Base-by-base conservation (phyloP, 2,329 filamentous ascomycete species). In the Colletotrichum chrysophilum region DNA sequence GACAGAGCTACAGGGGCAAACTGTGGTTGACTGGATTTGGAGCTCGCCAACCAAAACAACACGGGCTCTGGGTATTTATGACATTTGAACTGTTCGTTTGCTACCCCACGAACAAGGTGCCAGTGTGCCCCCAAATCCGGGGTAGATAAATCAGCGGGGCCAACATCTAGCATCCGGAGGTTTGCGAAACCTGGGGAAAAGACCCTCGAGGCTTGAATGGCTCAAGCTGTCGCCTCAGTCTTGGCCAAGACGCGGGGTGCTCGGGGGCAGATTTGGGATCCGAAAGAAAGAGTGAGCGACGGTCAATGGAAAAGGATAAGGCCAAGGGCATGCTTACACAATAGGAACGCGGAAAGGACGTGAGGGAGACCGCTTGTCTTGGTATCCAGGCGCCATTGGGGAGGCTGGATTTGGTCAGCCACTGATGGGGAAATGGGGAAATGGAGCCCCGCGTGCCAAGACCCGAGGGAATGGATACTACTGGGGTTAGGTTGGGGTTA, bases 401-500 rank as follows among this genome's bases (percentile, higher is more conserved):
- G 64, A 65, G 34, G 34, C 21, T 30, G 70, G 73, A 67, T 56
- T 75, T 75, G 64, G 73, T 75, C 64, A 76, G 74, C 70, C 43
- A 67, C 30, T 55, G 34, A 18, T 73, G 64, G 58, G 56, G 73
- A 52, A 36, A 48, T 30, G 61, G 68, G 62, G 36, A 30, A 36
- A 61, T 75, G 43, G 65, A 74, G 60, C 74, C 70, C 74, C 74
- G 74, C 74, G 70, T 76, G 74, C 73, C 74, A 76, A 76, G 74
- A 43, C 64, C 74, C 74, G 74, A 76, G 74, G 74, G 70, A 74
- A 76, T 65, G 74, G 74, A 74, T 64, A 68, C 21, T 64, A 62
- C 74, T 76, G 70, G 64, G 74, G 43, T 34, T 32, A 26, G 58
- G 21, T 60, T 74, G 69, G 73, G 73, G 62, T 72, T 36, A 34